These are phyloP conservation scores for Monilinia aucupariae DNA, from an alignment of 2,329 filamentous ascomycete genomes.

Conservation along the genomic window DNA sequence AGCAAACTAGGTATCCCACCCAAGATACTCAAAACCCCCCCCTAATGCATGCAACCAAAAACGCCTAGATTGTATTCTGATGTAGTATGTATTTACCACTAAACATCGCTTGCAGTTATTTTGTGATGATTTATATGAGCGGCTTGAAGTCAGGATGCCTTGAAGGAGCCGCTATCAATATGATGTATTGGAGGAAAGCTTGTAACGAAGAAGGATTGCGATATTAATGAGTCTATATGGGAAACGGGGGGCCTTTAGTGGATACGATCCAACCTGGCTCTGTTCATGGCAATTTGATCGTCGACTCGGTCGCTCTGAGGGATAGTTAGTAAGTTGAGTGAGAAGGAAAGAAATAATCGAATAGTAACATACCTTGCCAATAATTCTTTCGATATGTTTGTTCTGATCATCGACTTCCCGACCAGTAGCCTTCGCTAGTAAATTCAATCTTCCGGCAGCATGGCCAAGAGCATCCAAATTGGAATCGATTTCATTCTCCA, in stretches of 20 bases:
- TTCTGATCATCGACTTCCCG: constrained; percentile 74
- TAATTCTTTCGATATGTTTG: constrained; percentile 69
- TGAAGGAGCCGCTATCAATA: neutral
- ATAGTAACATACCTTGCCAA: constrained; percentile 58
- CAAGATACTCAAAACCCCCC: neutral
- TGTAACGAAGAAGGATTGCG: neutral
- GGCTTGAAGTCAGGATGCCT: neutral
- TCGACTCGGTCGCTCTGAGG: constrained; percentile 73
- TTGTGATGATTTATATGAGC: neutral
- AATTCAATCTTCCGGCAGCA: constrained; percentile 65
- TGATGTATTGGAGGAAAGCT: neutral
- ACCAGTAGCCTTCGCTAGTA: constrained; percentile 67
- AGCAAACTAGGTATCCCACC: neutral
- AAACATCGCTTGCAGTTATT: neutral
- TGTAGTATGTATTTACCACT: neutral
- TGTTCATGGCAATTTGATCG: constrained; percentile 74
- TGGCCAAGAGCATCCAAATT: constrained; percentile 56
- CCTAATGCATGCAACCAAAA: constrained; percentile 1
- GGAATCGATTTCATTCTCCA: constrained; percentile 66
- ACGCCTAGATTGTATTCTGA: constrained; percentile 3
- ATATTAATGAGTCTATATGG: neutral
- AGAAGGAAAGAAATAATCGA: constrained; percentile 8
- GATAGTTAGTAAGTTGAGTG: constrained; percentile 31
- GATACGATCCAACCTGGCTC: constrained; percentile 43
- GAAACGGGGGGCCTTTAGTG: constrained; percentile 19